Evolutionary conservation across 768 basidiomycete genomes (phyloP), one percentile per base, ranked within the genome.

Genomic region (Chalciporus sphaerocephalus): DNA sequence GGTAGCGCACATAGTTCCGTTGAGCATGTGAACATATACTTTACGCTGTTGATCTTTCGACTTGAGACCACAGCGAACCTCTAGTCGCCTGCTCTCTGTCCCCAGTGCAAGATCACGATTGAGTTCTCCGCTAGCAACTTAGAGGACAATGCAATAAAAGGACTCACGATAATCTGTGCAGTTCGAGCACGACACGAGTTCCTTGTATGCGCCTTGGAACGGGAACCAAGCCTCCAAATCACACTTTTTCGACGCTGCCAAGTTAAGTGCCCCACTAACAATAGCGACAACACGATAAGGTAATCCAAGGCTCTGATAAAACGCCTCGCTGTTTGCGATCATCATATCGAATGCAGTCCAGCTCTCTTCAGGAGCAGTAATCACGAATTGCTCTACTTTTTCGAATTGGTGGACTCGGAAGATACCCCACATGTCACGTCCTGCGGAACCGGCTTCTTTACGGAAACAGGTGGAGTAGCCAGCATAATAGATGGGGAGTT

Each of bases 391-490:
- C 65, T 99, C 96, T 42, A 99, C 80, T 74, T 99, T 99, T 71
- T 99, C 96, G 55, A 99, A 99, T 69, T 99, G 96, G 64, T 99
- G 96, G 44, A 99, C 95, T 18, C 96, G 90, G 83, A 99, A 99
- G 69, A 98, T 97, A 46, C 96, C 96, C 93, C 96, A 97, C 77
- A 95, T 97, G 57, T 99, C 96, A 44, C 92, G 86, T 4, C 96
- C 96, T 7, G 92, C 92, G 3, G 92, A 88, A 25, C 96, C 96
- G 2, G 96, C 96, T 72, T 99, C 96, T 70, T 98, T 98, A 22
- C 96, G 85, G 85, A 99, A 99, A 67, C 95, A 98, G 13, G 95
- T 98, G 59, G 85, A 90, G 66, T 85, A 90, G 17, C 87, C 87
- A 0, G 88, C 88, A 58, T 87, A 96, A 70, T 78, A 76, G 62